Evolutionary conservation across 2,329 filamentous ascomycete genomes (phyloP).

Genomic region (Sclerotinia trifoliorum): DNA sequence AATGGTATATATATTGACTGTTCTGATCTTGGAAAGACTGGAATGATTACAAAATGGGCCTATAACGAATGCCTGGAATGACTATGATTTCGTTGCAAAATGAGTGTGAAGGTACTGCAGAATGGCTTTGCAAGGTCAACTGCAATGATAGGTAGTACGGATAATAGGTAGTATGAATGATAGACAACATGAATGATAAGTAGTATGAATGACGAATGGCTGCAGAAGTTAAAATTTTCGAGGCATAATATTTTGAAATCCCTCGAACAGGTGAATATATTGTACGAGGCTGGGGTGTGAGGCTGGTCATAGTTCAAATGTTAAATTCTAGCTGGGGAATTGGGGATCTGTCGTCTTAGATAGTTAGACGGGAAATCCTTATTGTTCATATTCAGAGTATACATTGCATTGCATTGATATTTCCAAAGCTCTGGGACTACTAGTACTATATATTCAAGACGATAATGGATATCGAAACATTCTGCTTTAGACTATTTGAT

Average conservation of each 20-base stretch:
- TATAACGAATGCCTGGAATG: background rate
- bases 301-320: background rate
- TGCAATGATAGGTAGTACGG: background rate
- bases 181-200: background rate
- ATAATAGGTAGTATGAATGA: background rate
- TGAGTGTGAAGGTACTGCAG: no score
- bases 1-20: background rate
- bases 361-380: background rate
- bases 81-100: background rate
- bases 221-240: background rate
- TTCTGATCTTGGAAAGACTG: background rate
- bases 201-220: no score
- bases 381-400: no score
- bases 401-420: no score
- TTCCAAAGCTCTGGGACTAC: background rate
- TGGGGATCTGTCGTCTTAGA: background rate
- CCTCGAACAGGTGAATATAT: background rate
- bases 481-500: background rate
- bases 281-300: background rate
- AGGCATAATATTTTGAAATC: background rate
- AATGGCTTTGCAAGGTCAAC: no score
- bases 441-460: background rate
- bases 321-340: accelerated
- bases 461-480: background rate
- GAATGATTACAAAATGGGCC: background rate